A percentile compares a stretch with the other conserved stretches of the same genome.
Evolutionary conservation across 768 basidiomycete genomes (phyloP).

Genomic region (Mycena rosella): DNA sequence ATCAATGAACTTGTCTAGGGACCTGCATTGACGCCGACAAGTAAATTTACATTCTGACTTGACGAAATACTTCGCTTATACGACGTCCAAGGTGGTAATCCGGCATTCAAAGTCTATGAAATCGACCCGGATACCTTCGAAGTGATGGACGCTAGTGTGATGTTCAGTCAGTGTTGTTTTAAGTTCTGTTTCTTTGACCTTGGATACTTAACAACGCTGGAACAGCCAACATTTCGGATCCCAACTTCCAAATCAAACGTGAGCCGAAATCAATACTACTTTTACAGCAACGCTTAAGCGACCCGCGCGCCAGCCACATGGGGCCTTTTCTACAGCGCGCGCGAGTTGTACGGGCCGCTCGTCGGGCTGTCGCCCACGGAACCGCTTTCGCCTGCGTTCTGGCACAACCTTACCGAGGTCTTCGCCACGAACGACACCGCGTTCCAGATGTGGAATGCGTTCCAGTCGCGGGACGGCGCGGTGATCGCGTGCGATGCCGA

Average conservation of each 20-base stretch:
- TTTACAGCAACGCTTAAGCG: not conserved
- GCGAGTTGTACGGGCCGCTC: constrained; percentile 49
- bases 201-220: not conserved
- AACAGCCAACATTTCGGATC: constrained; percentile 44
- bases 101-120: constrained; percentile 55
- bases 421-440: constrained; percentile 47
- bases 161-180: constrained; percentile 44
- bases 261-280: not conserved
- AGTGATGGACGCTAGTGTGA: constrained; percentile 51
- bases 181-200: no score
- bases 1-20: constrained; percentile 14
- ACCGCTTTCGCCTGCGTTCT: constrained; percentile 55
- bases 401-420: constrained; percentile 54
- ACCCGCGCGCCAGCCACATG: constrained; percentile 14
- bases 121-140: constrained; percentile 58
- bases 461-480: constrained; percentile 42
- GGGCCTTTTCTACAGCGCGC: constrained; percentile 41
- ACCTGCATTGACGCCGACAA: constrained; percentile 56
- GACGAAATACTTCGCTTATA: not conserved
- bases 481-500: constrained; percentile 39
- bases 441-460: constrained; percentile 48
- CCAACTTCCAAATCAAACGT: constrained; percentile 41
- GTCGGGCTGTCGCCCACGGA: constrained; percentile 39
- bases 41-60: constrained; percentile 37
- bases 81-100: constrained; percentile 48